Evolutionary conservation across 1,139 yeast species (phyloP).

Genomic region (Saccharomyces pastorianus): DNA sequence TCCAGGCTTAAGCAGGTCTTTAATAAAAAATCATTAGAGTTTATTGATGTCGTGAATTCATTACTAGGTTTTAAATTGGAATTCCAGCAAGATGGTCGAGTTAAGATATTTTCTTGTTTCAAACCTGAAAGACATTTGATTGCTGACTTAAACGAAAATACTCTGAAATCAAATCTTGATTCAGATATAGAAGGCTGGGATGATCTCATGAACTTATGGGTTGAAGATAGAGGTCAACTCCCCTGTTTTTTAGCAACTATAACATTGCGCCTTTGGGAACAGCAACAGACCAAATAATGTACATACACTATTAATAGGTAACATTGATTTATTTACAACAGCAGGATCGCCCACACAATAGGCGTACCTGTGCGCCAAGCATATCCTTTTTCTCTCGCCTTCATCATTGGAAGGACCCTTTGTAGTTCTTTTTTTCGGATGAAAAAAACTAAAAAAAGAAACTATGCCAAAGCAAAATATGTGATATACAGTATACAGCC

Average conservation of each 20-base stretch:
- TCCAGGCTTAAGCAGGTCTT: slow-evolving; percentile 57
- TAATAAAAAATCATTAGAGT: slow-evolving; percentile 64
- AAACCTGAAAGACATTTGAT: slow-evolving; percentile 32
- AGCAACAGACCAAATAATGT: slow-evolving; percentile 3
- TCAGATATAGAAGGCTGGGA: slow-evolving; percentile 38
- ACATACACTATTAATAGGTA: background rate
- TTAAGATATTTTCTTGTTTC: slow-evolving; percentile 56
- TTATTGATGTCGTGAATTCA: slow-evolving; percentile 58
- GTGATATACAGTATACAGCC: background rate
- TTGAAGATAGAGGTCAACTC: slow-evolving; percentile 58
- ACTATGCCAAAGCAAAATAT: background rate
- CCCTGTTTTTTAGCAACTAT: slow-evolving; percentile 77
- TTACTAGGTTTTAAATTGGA: slow-evolving; percentile 71
- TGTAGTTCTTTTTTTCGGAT: background rate
- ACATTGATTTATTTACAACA: background rate
- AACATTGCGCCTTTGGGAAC: slow-evolving; percentile 55
- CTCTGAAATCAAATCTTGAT: slow-evolving; percentile 29
- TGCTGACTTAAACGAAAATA: slow-evolving; percentile 31
- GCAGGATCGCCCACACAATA: background rate
- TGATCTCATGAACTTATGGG: slow-evolving; percentile 57
- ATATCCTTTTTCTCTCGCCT: background rate
- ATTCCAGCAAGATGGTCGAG: slow-evolving; percentile 57
- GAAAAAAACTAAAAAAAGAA: background rate
- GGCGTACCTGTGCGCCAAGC: background rate
- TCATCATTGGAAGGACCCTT: background rate